Base-by-base conservation (phyloP, 2,329 filamentous ascomycete species). In the Fusarium metavorans region DNA sequence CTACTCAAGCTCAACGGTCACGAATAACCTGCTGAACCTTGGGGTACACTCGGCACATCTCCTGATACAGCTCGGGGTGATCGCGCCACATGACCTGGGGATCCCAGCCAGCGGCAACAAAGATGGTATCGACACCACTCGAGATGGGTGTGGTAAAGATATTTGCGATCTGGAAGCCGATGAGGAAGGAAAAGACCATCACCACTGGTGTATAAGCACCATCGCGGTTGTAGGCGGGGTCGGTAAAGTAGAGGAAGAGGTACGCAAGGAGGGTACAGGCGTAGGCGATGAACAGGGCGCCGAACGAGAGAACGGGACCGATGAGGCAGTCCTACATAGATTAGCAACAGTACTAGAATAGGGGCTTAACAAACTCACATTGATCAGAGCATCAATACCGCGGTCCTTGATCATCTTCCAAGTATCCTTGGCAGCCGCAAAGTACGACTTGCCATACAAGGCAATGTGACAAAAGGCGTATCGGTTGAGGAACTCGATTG, bases 381-480 rank as follows among this genome's bases (percentile, higher is more conserved):
- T 97, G 77, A 97, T 89, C 2, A 98, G 89, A 0, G 94, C 95
- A 78, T 98, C 95, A 70, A 98, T 92, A 32, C 96, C 96, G 35
- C 96, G 94, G 79, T 97, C 91, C 82, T 95, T 96, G 86, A 98
- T 95, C 93, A 97, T 94, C 68, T 80, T 91, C 94, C 95, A 97
- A 0, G 95, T 97, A 77, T 94, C 94, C 84, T 97, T 98, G 39
- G 95, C 95, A 0, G 95, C 94, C 1, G 91, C 88, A 64, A 98
- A 89, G 81, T 98, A 98, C 1, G 93, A 85, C 82, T 97, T 97
- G 20, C 96, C 96, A 80, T 98, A 98, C 0, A 98, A 87, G 0
- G 96, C 95, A 79, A 98, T 97, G 80, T 98, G 95, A 34, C 92
- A 95, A 83, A 97, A 98, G 1, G 95, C 95, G 77, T 97, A 98